A percentile compares a stretch with the other conserved stretches of the same genome.
Conservation (phyloP, 805 yeast species). For the Ogataea henricii region DNA sequence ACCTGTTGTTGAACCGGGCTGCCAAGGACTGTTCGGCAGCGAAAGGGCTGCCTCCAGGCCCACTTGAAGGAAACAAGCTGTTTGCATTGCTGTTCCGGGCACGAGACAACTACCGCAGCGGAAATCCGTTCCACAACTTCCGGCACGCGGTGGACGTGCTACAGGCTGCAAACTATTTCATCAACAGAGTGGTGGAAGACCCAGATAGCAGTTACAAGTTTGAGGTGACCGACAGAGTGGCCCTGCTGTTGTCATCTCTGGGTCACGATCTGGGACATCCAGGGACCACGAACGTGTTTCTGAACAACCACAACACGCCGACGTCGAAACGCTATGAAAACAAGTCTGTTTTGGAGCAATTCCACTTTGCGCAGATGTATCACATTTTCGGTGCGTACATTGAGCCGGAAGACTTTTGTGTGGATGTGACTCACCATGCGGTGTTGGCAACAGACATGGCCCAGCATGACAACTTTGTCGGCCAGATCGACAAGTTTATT, state of each 20-base stretch:
- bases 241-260: conserved; percentile 74
- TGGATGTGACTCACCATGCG: conserved; percentile 16
- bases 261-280: conserved; percentile 99
- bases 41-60: neutral
- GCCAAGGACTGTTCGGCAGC: neutral
- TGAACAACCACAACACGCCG: conserved; percentile 60
- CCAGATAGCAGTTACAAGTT: conserved; percentile 16
- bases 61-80: conserved; percentile 44
- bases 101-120: conserved; percentile 77
- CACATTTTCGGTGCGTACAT: conserved; percentile 35
- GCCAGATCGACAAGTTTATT: conserved; percentile 45
- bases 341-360: conserved; percentile 76
- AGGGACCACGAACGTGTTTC: conserved; percentile 82
- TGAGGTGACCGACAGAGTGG: conserved; percentile 45
- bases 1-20: conserved; percentile 45
- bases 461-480: conserved; percentile 71
- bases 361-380: conserved; percentile 69
- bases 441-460: conserved; percentile 95
- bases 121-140: conserved; percentile 92
- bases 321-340: conserved; percentile 63
- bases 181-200: conserved; percentile 26
- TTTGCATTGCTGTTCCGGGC: conserved; percentile 63
- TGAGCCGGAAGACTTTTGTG: conserved; percentile 3
- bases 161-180: conserved; percentile 80
- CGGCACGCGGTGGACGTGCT: conserved; percentile 94